Base-by-base conservation (phyloP, 768 basidiomycete genomes). In the Clavulina sp. region DNA sequence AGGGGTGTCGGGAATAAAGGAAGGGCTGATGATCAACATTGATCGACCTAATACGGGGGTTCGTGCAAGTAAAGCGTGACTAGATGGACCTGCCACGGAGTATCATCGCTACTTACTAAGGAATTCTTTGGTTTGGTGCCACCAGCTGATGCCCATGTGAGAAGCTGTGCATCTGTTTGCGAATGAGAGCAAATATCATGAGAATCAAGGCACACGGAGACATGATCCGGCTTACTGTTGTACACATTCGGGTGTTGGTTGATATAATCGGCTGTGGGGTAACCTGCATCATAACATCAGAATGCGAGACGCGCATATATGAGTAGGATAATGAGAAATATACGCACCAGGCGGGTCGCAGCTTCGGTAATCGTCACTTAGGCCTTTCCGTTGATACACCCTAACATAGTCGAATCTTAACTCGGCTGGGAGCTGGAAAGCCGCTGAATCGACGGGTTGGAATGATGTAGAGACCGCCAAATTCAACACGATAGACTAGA, bases 321-420 rank as follows among this genome's bases (percentile, higher is more conserved):
- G 6, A 19, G 13, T 5, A 4, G 30, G 26, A 5, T 28, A 13
- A 34, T 7, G 21, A 18, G 34, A 41, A 28, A 40, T 5, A 65
- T 54, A 2, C 52, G 19, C 13, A 50, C 47, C 32, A 5, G 48
- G 56, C 0, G 84, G 84, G 60, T 75, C 68, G 60, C 84, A 87
- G 2, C 83, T 81, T 24, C 78, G 60, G 59, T 82, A 82, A 29
- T 57, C 75, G 56, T 72, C 68, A 48, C 76, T 65, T 49, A 65
- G 55, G 2, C 73, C 76, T 56, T 72, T 69, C 48, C 76, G 65
- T 64, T 86, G 84, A 62, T 86, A 89, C 19, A 89, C 80, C 24
- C 85, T 73, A 36, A 88, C 78, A 61, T 86, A 88, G 62, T 89
- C 84, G 33, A 87, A 65, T 36, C 73, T 67, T 69, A 85, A 71